Conservation (phyloP, 202 grass and related monocot genomes). For the Schoenoplectus triqueter region DNA sequence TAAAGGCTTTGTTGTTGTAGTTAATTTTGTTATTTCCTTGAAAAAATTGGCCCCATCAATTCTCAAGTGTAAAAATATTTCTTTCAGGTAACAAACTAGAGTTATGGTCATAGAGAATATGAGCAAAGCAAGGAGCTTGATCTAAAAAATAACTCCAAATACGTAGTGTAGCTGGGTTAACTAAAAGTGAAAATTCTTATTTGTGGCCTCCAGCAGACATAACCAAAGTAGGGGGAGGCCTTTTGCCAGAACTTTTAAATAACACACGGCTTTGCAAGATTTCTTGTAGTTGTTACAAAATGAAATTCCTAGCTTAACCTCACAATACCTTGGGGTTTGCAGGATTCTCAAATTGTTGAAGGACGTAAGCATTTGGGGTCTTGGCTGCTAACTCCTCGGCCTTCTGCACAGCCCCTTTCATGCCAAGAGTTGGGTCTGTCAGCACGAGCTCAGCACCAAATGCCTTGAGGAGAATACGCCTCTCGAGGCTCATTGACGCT, state of each 20-base stretch:
- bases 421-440: constrained; percentile 60
- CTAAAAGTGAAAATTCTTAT: not conserved
- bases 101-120: not conserved
- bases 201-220: not conserved
- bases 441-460: constrained; percentile 71
- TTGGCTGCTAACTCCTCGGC: constrained; percentile 65
- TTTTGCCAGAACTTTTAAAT: not conserved
- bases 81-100: not conserved
- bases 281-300: not conserved
- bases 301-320: not conserved
- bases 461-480: constrained; percentile 62
- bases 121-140: not conserved
- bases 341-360: constrained; percentile 77
- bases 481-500: constrained; percentile 69
- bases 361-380: constrained; percentile 63
- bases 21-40: not conserved
- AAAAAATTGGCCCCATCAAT: not conserved
- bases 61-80: not conserved
- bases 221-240: not conserved
- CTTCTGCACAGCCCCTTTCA: constrained; percentile 63
- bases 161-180: not conserved
- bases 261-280: not conserved
- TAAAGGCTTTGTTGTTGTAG: not conserved
- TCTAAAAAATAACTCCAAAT: constrained; percentile 9
- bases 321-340: constrained; percentile 56